Percentiles rank a stretch among this genome's conserved stretches.
These are phyloP conservation scores for Emmonsiellopsis sp. DNA, from an alignment of 2,329 filamentous ascomycete species.

Conservation along the genomic window DNA sequence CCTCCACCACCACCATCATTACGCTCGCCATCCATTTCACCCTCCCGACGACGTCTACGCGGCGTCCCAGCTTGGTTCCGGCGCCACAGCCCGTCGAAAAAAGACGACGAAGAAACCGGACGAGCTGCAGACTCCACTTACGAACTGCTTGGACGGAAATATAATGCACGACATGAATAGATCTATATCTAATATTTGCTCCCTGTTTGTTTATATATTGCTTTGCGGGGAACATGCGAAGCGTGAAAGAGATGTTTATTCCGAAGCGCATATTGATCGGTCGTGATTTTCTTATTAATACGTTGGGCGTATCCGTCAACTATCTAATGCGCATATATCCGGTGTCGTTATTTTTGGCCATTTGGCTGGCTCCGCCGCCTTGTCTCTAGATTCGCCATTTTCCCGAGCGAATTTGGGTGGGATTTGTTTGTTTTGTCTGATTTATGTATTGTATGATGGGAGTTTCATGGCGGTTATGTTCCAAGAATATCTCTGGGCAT, in stretches of 20 bases:
- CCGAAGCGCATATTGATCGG: too few species aligned
- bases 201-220: not conserved
- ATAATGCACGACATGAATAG: not conserved
- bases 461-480: too few species aligned
- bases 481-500: too few species aligned
- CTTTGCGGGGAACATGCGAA: not conserved
- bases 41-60: conserved; percentile 25
- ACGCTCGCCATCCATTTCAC: conserved; percentile 21
- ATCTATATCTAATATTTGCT: not conserved
- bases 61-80: conserved; percentile 28
- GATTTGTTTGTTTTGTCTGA: not conserved
- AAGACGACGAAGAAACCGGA: conserved; percentile 29
- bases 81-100: conserved; percentile 31
- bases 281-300: not conserved
- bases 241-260: too few species aligned
- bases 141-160: conserved; percentile 19
- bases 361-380: too few species aligned
- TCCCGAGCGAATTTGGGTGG: not conserved
- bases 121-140: conserved; percentile 27
- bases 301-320: not conserved
- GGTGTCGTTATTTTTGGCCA: not conserved
- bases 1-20: conserved; percentile 1
- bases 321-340: conserved; percentile 2
- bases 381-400: too few species aligned
- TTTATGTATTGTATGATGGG: not conserved